These are phyloP conservation scores for Penicillium canescens DNA, from an alignment of 495 filamentous ascomycete species.

Conservation along the genomic window DNA sequence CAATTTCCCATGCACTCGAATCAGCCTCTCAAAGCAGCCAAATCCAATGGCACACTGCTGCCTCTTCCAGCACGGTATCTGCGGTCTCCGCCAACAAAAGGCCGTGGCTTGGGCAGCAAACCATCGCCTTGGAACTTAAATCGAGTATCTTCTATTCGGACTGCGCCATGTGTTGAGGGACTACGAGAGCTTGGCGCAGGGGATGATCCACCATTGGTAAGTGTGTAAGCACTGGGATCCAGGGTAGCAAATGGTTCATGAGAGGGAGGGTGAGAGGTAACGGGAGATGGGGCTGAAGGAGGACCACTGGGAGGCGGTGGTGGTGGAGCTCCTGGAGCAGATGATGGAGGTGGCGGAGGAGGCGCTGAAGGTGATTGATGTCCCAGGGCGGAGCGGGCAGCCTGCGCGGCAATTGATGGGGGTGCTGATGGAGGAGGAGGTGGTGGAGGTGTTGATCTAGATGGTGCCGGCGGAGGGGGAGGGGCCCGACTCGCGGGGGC, in stretches of 20 bases:
- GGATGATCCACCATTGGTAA: conserved; percentile 57
- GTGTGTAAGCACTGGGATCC: conserved; percentile 76
- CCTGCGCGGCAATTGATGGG: conserved; percentile 42
- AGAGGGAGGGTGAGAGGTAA: conserved; percentile 42
- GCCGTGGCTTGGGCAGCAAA: conserved; percentile 79
- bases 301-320: conserved; percentile 50
- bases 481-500: conserved; percentile 43
- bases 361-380: conserved; percentile 31
- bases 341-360: conserved; percentile 53
- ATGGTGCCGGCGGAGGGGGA: conserved; percentile 48
- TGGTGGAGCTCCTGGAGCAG: conserved; percentile 44
- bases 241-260: conserved; percentile 57
- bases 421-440: conserved; percentile 40
- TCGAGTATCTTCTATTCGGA: conserved; percentile 73
- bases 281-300: conserved; percentile 50
- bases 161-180: conserved; percentile 39
- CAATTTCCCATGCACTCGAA: conserved; percentile 22
- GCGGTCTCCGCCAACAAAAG: conserved; percentile 68
- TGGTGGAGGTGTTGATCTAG: conserved; percentile 39
- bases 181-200: conserved; percentile 27
- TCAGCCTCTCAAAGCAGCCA: conserved; percentile 51
- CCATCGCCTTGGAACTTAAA: conserved; percentile 87
- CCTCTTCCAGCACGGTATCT: conserved; percentile 88
- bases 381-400: conserved; percentile 39
- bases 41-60: conserved; percentile 90